These are phyloP conservation scores for Wickerhamomyces alni DNA, from an alignment of 805 yeast genomes.

Conservation along the genomic window DNA sequence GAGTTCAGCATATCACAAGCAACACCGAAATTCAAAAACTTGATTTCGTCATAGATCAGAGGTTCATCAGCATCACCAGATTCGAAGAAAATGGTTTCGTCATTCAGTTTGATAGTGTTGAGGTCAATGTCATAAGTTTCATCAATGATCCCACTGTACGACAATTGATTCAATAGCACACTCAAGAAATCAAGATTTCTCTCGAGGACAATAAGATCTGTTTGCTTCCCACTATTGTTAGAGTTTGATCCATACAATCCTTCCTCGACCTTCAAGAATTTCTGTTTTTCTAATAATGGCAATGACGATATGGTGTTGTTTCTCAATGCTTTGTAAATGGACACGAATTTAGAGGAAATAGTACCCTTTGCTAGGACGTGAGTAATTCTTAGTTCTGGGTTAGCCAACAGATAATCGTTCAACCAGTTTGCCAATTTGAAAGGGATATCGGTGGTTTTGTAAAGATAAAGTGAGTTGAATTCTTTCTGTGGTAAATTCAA, in stretches of 20 bases:
- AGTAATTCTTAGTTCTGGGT: conserved; percentile 43
- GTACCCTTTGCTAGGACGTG: conserved; percentile 53
- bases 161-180: conserved; percentile 67
- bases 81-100: conserved; percentile 15
- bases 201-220: conserved; percentile 75
- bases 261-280: conserved; percentile 15
- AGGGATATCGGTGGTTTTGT: conserved; percentile 25
- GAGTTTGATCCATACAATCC: conserved; percentile 27
- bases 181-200: conserved; percentile 70
- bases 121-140: conserved; percentile 54
- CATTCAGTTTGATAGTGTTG: conserved; percentile 26
- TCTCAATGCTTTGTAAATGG: conserved; percentile 29
- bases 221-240: conserved; percentile 41
- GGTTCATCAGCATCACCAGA: conserved; percentile 25
- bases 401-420: conserved; percentile 39
- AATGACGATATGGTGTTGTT: conserved; percentile 24
- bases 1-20: conserved; percentile 70
- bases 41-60: conserved; percentile 40
- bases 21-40: conserved; percentile 68
- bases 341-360: conserved; percentile 42
- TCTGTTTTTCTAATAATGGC: conserved; percentile 30
- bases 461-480: conserved; percentile 32
- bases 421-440: conserved; percentile 29
- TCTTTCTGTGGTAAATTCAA: conserved; percentile 9
- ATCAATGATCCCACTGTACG: conserved; percentile 77